Base-by-base conservation (phyloP, 176 grass and related monocot genomes). In the Hsuehochloa calcarea region DNA sequence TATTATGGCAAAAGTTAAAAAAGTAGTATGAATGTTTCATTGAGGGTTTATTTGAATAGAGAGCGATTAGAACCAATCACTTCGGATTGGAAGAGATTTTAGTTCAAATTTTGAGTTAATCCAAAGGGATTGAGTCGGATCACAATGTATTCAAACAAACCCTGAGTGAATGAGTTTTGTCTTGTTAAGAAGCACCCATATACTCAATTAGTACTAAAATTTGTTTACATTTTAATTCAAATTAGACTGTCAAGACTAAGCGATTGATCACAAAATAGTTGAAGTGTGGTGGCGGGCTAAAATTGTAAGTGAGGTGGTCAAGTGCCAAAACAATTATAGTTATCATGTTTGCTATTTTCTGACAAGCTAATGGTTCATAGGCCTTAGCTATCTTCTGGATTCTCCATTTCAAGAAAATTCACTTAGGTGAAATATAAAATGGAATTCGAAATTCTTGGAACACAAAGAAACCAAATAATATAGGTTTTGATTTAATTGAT, bases 351-450 rank as follows among this genome's bases (percentile, higher is more conserved):
- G 15, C n/a, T 50, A 38, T 75, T 39, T 64, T 12, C 41, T 72
- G 43, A 72, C 3, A 86, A 79, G 31, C 5, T 51, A 49, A 47
- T 55, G 0, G 44, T 37, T 11, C 10, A 11, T 75, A 65, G 29
- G 4, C 26, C 77, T 50, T 45, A 12, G 27, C 5, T 79, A 61
- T 78, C 56, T 26, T 51, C 20, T 39, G 65, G 71, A 26, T 23
- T 64, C 38, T 61, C 65, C 0, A 60, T 59, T 37, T 68, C 34
- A 59, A 35, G 45, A 74, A 27, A 40, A 23, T 70, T 0, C 6
- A 70, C 26, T 78, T 60, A 37, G 45, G 11, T 70, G 51, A 70
- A 79, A 79, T 47, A 60, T 44, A 61, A 5, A 69, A 70, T 85
- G 27, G 1, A 11, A 25, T 59, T 10, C 38, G 11, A 65, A 64